Base-by-base conservation (phyloP, 164 flowering plant genomes). In the Saururus chinensis region DNA sequence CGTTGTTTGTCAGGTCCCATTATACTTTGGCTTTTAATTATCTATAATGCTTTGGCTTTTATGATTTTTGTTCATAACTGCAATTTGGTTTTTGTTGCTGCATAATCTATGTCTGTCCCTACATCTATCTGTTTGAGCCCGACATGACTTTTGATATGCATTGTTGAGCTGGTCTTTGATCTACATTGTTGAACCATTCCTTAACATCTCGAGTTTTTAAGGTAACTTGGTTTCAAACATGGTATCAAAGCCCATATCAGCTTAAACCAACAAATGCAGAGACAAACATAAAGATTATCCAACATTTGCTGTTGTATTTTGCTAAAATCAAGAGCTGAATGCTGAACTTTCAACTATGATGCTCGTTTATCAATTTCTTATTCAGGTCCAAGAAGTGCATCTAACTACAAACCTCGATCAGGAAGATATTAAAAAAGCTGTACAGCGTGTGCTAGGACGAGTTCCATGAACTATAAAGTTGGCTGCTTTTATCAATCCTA, bases 381-480 rank as follows among this genome's bases (percentile, higher is more conserved):
- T 65, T 73, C 79, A 88, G 95, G 98, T 92, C 53, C 98, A 89
- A 63, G 96, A 89, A 76, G 80, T 92, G 60, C 88, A 83, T 56
- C 72, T 92, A 62, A 76, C 76, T 22, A 86, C 96, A 20, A 65
- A 81, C 49, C 98, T 89, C 59, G 88, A 85, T 78, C 98, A 86
- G 63, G 92, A 86, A 56, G 96, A 91, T 23, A 77, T 89, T 19
- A 92, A 89, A 64, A 79, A 72, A 68, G 92, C 96, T 37, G 69
- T 92, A 69, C 91, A 86, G 45, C 75, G 82, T 60, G 98, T 85
- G 21, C 69, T 87, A 37, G 93, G 81, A 66, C 92, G 96, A 20
- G 76, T 89, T 30, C 98, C 96, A 0, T 92, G 78, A 84, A 17
- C n/a, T 51, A 51, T 51, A 59, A 55, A 55, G 17, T 8, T 21